phyloP scores from a whole-genome alignment of 768 basidiomycete species.

The Leccinellum albellum region DNA sequence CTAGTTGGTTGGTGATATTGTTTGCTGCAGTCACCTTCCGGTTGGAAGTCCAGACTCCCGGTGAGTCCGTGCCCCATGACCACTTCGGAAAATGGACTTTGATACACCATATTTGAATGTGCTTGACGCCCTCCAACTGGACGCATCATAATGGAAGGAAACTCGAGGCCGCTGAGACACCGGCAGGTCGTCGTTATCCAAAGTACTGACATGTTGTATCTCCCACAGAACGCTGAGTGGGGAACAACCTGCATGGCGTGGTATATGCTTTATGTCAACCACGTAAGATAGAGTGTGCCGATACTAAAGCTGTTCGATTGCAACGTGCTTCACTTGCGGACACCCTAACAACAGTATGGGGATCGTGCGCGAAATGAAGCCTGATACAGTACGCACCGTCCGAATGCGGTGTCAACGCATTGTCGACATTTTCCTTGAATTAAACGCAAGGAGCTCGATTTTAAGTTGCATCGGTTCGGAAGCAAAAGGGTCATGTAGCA shows the following conservation, averaged over 20 bases:
- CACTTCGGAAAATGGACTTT: not conserved
- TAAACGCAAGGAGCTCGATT: not conserved
- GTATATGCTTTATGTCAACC: not conserved
- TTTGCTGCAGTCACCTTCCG: not conserved
- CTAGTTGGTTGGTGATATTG: not conserved
- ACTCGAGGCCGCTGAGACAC: too few relatives aligned
- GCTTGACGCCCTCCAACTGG: too few relatives aligned
- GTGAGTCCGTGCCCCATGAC: not conserved
- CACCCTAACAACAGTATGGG: not conserved
- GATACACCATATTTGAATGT: not conserved
- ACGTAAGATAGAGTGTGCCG: not conserved
- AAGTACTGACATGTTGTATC: not conserved
- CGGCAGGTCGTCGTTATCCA: not conserved
- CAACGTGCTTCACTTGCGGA: not conserved
- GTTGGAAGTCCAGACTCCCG: not conserved
- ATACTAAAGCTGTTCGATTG: not conserved
- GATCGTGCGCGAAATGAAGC: slow-evolving; percentile 2
- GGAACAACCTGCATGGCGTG: not conserved
- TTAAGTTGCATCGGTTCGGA: not conserved
- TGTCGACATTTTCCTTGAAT: not conserved
- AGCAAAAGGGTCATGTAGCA: not conserved
- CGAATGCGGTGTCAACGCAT: not conserved
- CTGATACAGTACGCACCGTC: not conserved
- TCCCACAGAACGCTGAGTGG: too few relatives aligned
- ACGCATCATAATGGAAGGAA: too few relatives aligned